Evolutionary conservation across 2,329 filamentous ascomycete species (phyloP).

Genomic region (Clathrospora elynae): DNA sequence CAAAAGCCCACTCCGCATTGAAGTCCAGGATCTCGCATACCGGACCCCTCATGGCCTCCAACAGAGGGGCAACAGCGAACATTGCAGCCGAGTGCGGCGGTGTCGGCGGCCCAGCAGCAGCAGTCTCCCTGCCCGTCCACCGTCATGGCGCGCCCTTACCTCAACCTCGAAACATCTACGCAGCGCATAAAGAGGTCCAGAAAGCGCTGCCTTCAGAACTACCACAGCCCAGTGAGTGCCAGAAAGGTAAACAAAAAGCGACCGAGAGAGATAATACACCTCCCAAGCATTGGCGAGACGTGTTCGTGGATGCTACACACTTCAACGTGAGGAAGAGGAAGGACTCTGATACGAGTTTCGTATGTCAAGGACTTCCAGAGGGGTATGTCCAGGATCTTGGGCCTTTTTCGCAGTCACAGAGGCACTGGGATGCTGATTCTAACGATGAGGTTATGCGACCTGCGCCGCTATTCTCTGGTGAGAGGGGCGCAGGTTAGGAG

Average conservation of each 20-base stretch:
- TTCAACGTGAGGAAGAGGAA: slow-evolving; percentile 15
- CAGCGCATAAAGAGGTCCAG: not conserved
- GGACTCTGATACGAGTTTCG: slow-evolving; percentile 28
- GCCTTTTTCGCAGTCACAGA: slow-evolving; percentile 1
- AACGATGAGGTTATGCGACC: slow-evolving; percentile 5
- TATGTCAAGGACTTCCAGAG: slow-evolving; percentile 24
- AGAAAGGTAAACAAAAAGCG: slow-evolving; percentile 8
- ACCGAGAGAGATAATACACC: not conserved
- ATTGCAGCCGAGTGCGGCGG: slow-evolving; percentile 19
- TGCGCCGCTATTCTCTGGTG: slow-evolving; percentile 15
- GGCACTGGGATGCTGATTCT: slow-evolving; percentile 1
- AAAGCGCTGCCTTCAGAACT: not conserved
- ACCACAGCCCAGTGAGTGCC: not conserved
- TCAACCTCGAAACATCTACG: not conserved
- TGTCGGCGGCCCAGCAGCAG: slow-evolving; percentile 21
- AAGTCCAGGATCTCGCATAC: slow-evolving; percentile 35
- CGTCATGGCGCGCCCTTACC: slow-evolving; percentile 1
- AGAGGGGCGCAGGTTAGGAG: slow-evolving; percentile 1
- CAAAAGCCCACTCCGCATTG: slow-evolving; percentile 7
- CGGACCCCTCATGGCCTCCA: slow-evolving; percentile 15
- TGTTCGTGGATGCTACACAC: slow-evolving; percentile 8
- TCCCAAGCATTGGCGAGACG: slow-evolving; percentile 17
- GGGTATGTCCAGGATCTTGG: slow-evolving; percentile 4
- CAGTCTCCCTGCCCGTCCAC: slow-evolving; percentile 10
- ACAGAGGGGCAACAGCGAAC: slow-evolving; percentile 14